Conservation (phyloP, 768 basidiomycete genomes). For the Mycena haematopus region DNA sequence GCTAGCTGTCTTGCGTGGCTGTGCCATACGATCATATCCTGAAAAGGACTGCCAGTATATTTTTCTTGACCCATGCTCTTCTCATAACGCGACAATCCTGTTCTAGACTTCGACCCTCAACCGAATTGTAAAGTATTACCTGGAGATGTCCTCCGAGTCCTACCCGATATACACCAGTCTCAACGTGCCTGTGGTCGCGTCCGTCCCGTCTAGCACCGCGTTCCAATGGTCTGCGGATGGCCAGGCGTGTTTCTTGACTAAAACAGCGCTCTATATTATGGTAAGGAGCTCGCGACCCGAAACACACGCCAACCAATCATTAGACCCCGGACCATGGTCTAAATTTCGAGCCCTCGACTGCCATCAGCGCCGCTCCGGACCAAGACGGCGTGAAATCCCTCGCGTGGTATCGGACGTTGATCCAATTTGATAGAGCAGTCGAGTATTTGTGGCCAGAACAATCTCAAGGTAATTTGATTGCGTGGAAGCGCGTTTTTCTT, state of each 20-base stretch:
- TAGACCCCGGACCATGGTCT: constrained; percentile 82
- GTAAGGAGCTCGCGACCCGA: constrained; percentile 44
- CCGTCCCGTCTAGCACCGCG: constrained; percentile 61
- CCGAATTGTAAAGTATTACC: neutral
- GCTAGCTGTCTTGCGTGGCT: no score
- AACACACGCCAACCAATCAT: neutral
- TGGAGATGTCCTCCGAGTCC: neutral
- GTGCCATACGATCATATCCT: no score
- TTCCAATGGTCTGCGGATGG: constrained; percentile 82
- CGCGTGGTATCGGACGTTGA: constrained; percentile 78
- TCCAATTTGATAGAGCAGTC: constrained; percentile 59
- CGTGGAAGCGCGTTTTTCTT: neutral
- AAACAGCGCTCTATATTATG: constrained; percentile 70
- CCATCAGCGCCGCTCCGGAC: constrained; percentile 48
- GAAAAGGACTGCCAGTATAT: no score
- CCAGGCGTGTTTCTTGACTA: constrained; percentile 71
- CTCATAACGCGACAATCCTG: constrained; percentile 11
- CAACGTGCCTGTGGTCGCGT: constrained; percentile 63
- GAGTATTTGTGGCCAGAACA: constrained; percentile 54
- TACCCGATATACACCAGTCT: constrained; percentile 56
- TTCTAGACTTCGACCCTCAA: no score
- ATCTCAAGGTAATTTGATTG: constrained; percentile 47
- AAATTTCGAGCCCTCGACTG: constrained; percentile 63
- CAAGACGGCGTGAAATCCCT: constrained; percentile 44
- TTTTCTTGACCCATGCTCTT: constrained; percentile 11